Conservation (phyloP, 768 basidiomycete species). For the Paxillus ammoniavirescens region DNA sequence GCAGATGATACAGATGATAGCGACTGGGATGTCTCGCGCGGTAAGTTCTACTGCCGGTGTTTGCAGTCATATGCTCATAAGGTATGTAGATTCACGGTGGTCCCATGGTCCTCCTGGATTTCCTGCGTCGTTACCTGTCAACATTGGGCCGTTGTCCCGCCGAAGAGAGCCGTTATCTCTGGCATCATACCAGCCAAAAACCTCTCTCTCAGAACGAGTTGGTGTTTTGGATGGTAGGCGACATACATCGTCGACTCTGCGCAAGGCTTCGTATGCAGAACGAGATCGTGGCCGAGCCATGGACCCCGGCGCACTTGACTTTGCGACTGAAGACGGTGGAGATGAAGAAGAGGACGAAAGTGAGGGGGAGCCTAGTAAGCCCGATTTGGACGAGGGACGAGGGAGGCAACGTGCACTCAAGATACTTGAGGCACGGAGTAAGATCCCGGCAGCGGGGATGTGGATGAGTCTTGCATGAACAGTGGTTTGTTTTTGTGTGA, state of each 20-base stretch:
- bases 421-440: conserved; percentile 69
- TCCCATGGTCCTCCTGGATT: conserved; percentile 34
- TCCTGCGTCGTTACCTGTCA: conserved; percentile 61
- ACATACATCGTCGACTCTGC: conserved; percentile 45
- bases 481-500: conserved; percentile 9
- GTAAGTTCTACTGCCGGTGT: conserved; percentile 15
- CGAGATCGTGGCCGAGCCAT: conserved; percentile 62
- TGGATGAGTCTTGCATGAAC: conserved; percentile 71
- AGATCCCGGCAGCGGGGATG: conserved; percentile 71
- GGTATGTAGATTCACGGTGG: conserved; percentile 22
- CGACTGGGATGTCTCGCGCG: conserved; percentile 26
- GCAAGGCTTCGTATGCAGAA: conserved; percentile 63
- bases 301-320: conserved; percentile 71
- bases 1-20: conserved; percentile 17
- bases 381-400: conserved; percentile 35
- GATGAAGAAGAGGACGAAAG: conserved; percentile 41
- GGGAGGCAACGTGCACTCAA: conserved; percentile 59
- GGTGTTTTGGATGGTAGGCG: conserved; percentile 20
- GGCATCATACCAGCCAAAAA: conserved; percentile 58
- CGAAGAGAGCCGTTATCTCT: conserved; percentile 43
- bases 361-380: conserved; percentile 20
- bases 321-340: conserved; percentile 49
- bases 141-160: conserved; percentile 43
- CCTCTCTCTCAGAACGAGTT: conserved; percentile 40
- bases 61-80: conserved; percentile 7